These are phyloP conservation scores for Cryphonectria japonica DNA, from an alignment of 2,329 filamentous ascomycete species.

Conservation along the genomic window DNA sequence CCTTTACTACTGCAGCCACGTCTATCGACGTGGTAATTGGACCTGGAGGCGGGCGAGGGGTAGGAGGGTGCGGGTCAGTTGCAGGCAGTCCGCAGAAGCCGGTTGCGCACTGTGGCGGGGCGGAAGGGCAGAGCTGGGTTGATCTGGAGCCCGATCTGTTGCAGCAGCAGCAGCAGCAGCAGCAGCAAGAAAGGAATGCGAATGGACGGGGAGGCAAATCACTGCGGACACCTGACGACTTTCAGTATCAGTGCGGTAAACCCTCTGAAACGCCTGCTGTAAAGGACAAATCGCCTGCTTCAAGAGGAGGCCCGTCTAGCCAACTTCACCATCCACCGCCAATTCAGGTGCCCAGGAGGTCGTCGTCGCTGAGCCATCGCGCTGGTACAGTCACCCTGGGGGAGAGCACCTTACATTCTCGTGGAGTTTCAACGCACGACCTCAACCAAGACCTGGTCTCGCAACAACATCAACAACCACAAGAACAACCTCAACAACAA, in stretches of 20 bases:
- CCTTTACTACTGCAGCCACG: constrained; percentile 42
- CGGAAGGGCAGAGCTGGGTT: constrained; percentile 34
- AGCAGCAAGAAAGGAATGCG: background rate
- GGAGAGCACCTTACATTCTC: constrained; percentile 15
- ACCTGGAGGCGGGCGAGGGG: constrained; percentile 22
- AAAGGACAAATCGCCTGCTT: background rate
- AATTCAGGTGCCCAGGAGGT: constrained; percentile 24
- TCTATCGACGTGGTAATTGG: constrained; percentile 38
- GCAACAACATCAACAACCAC: background rate
- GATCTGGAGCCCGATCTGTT: constrained; percentile 32
- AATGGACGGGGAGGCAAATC: background rate
- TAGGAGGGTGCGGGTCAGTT: constrained; percentile 37
- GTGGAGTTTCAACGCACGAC: constrained; percentile 8
- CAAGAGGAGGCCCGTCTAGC: background rate
- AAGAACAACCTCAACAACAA: too few species aligned
- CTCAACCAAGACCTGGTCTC: background rate
- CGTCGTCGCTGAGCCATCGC: constrained; percentile 30
- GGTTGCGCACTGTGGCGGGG: constrained; percentile 22
- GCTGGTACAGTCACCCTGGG: constrained; percentile 14
- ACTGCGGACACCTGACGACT: background rate
- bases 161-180: background rate
- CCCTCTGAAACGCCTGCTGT: background rate
- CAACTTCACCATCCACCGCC: background rate
- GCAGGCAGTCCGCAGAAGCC: constrained; percentile 30
- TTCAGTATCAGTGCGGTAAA: constrained; percentile 3